Base-by-base conservation (phyloP, 2,329 filamentous ascomycete genomes). In the Proliferodiscus dingleyae region DNA sequence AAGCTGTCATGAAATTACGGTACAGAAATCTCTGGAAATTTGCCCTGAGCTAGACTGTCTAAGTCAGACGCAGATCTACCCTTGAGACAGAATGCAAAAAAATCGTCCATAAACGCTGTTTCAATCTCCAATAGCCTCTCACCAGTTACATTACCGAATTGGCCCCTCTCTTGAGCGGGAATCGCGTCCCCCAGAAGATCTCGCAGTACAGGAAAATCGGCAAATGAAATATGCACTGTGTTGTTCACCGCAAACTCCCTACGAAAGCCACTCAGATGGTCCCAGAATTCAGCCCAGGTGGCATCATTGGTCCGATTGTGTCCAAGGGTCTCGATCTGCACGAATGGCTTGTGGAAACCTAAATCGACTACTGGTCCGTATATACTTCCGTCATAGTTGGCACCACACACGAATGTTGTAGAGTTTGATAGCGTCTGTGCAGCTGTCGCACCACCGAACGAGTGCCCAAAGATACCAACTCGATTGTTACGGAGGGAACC, bases 381-480 rank as follows among this genome's bases (percentile, higher is more conserved):
- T 37, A 67, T 56, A 0, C 40, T 37, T 4, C 68, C 67, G 42
- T 69, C 68, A 15, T 68, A 49, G 43, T 67, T 66, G 6, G 67
- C 50, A 8, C 64, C 66, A 2, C 56, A 63, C 1, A 54, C 46
- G 32, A 68, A 54, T 11, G 64, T 53, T 2, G 44, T 29, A 16
- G 66, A 62, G 11, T 50, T 43, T 3, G 57, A 46, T 45, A 66
- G 55, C 1, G 58, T 53, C 4, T 54, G 52, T 7, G 62, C 66
- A 3, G 64, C 59, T 3, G 63, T 54, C 1, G 63, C 61, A 1
- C 63, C 62, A 9, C 5, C 38, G 16, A 29, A 16, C 16, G 38
- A 41, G 16, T 41, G 53, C 4, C 53, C 53, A 8, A 52, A 29
- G 4, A 50, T 44, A 2, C 49, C 53, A 13, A 51, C 41, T 38